Evolutionary conservation across 768 basidiomycete species (phyloP), one percentile per base, ranked within the genome.

Genomic region (Pulveroboletus ravenelii): DNA sequence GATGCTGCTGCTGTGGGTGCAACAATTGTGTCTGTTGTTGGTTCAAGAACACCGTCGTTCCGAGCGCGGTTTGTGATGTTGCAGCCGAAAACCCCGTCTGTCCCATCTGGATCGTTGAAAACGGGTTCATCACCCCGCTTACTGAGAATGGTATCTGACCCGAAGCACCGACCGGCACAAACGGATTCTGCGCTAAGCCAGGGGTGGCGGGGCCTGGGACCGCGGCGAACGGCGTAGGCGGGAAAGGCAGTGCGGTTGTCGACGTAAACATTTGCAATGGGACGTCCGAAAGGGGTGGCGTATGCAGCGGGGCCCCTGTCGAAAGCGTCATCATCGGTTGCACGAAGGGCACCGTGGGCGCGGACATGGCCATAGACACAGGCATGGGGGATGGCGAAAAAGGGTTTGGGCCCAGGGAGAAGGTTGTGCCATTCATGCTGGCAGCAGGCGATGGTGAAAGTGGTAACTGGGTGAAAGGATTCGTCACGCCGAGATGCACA

Each of bases 41-140:
- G 51, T 46, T 52, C 31, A 48, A 25, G 25, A 53, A 53, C 27
- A 59, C 34, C 15, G 54, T 48, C 23, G 53, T 43, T 36, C 50
- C 55, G 45, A 60, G 59, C 10, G 43, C 63, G 12, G 56, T 51
- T 36, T 72, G 72, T 12, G 72, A 65, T 6, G 66, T 63, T 52
- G 54, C 60, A 23, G 54, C 49, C 41, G 59, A 44, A 25, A 61
- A 62, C 12, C 54, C 62, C 1, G 23, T 13, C 25, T 54, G 62
- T 6, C 48, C 51, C 41, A 47, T 47, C 13, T 56, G 58, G 45
- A 56, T 47, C 36, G 45, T 45, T 8, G 62, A 42, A 36, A 62
- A 65, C 6, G 62, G 57, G 34, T 59, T 63, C 35, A 25, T 47
- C 15, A 38, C 3, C n/a, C 37, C 51, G 3, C 25, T 29, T 13